Percentiles rank a stretch among this genome's conserved stretches.
phyloP scores from a whole-genome alignment of 257 asterid genomes.

The Jaltomata sinuosa region DNA sequence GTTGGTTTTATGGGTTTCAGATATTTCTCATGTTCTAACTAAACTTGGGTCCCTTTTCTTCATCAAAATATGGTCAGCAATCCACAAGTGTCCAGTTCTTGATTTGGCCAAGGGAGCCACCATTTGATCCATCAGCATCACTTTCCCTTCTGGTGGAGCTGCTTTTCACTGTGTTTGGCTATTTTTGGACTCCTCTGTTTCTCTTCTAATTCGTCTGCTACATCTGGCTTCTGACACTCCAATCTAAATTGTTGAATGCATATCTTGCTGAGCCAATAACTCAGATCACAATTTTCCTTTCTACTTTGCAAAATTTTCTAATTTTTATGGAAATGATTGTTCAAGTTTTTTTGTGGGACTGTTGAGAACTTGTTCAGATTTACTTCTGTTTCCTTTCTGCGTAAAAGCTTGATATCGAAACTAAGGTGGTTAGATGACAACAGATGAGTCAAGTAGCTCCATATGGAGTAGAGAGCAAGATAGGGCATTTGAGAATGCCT shows the following conservation, averaged over 20 bases:
- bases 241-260: neutral
- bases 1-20: slow-evolving; percentile 38
- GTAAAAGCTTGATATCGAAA: slow-evolving; percentile 2
- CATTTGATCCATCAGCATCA: slow-evolving; percentile 22
- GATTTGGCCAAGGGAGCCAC: slow-evolving; percentile 22
- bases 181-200: slow-evolving; percentile 9
- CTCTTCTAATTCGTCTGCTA: slow-evolving; percentile 23
- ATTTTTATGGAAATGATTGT: neutral
- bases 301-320: neutral
- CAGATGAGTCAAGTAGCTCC: slow-evolving; percentile 50
- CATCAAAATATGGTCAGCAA: slow-evolving; percentile 31
- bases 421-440: slow-evolving; percentile 44
- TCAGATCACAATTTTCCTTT: neutral
- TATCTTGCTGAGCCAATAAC: neutral
- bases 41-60: slow-evolving; percentile 21
- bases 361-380: neutral
- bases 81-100: slow-evolving; percentile 30
- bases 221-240: slow-evolving; percentile 7
- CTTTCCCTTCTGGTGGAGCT: slow-evolving; percentile 19
- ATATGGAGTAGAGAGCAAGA: slow-evolving; percentile 86
- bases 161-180: slow-evolving; percentile 9
- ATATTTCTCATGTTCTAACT: slow-evolving; percentile 45
- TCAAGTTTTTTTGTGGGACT: neutral
- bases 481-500: slow-evolving; percentile 65
- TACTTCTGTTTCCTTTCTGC: neutral